Evolutionary conservation across 2,329 filamentous ascomycete species (phyloP), one percentile per base, ranked within the genome.

Genomic region (Sphaerulina populicola): DNA sequence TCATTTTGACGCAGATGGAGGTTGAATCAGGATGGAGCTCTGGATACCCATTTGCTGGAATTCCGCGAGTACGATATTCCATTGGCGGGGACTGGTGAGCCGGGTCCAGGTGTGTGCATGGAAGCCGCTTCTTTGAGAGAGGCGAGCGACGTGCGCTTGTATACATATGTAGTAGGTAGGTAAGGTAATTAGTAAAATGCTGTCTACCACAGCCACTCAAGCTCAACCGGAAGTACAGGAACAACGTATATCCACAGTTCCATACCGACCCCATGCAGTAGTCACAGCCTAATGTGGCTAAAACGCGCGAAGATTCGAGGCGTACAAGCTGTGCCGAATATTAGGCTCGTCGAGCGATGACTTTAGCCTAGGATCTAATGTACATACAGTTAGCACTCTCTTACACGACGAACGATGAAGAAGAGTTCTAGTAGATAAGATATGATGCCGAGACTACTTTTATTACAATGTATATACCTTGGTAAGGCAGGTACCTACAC

Each of bases 31-130:
- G 23, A 27, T 49, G 47, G 46, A 49, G 54, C 49, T 57, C 52
- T 53, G 55, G 47, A 54, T 54, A 55, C 52, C 52, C 52, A 55
- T 53, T 55, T 57, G 55, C 44, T 51, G 53, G 51, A 42, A 37
- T 14, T 41, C 36, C 27, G 46, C 46, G 38, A 15, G 36, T 30
- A 18, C 15, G 7, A 41, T 35, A 30, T 47, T 40, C 10, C 12
- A 40, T 10, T 39, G 6, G 37, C 23, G 3, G 37, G 27, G 36
- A 39, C 45, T 40, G 45, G 45, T 33, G 29, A 27, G 18, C 23
- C 35, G n/a, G 23, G 11, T 5, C 6, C 21, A 33, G 45, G 30
- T 18, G 18, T 18, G 18, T 18, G 30, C 14, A 36, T 30, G 36
- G 23, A 23, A 11, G n/a, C 38, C n/a, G 45, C 45, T 47, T n/a